Evolutionary conservation across 108 stramenopile species (phyloP).

Genomic region (Licmophora abbreviata): DNA sequence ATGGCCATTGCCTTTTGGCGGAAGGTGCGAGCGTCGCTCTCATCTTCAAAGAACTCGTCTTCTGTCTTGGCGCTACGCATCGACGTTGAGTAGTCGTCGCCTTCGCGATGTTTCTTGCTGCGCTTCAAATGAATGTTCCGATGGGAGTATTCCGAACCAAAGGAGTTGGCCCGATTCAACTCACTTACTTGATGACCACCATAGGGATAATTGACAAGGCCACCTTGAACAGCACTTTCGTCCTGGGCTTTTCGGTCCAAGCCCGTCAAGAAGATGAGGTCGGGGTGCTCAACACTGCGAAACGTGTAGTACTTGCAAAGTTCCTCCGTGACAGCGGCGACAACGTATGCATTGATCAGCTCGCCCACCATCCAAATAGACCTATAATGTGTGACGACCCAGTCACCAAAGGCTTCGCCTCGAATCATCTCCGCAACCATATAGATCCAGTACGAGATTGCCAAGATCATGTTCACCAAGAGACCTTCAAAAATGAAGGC

Average conservation of each 20-base stretch:
- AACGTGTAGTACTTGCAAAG: slow-evolving; percentile 87
- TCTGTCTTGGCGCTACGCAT: slow-evolving; percentile 3
- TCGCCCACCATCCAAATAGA: slow-evolving; percentile 61
- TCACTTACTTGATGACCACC: slow-evolving; percentile 37
- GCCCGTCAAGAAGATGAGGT: slow-evolving; percentile 77
- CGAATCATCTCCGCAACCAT: slow-evolving; percentile 21
- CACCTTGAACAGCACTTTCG: slow-evolving; percentile 48
- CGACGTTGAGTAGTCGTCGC: not conserved
- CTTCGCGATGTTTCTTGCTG: not conserved
- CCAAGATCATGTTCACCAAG: slow-evolving; percentile 43
- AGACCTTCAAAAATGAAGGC: slow-evolving; percentile 73
- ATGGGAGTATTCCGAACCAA: not conserved
- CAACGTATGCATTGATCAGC: slow-evolving; percentile 72
- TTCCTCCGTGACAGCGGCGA: slow-evolving; percentile 77
- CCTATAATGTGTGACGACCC: slow-evolving; percentile 44
- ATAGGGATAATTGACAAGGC: slow-evolving; percentile 65
- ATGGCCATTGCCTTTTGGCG: slow-evolving; percentile 81
- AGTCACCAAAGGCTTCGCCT: slow-evolving; percentile 40
- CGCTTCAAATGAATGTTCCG: not conserved
- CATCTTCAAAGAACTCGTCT: slow-evolving; percentile 43
- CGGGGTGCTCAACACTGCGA: slow-evolving; percentile 79
- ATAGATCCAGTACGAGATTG: slow-evolving; percentile 31
- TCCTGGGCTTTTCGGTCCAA: slow-evolving; percentile 52
- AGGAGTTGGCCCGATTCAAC: slow-evolving; percentile 14
- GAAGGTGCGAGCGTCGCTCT: slow-evolving; percentile 59